These are phyloP conservation scores for Bimuria novae-zelandiae DNA, from an alignment of 2,329 filamentous ascomycete genomes.

Conservation along the genomic window DNA sequence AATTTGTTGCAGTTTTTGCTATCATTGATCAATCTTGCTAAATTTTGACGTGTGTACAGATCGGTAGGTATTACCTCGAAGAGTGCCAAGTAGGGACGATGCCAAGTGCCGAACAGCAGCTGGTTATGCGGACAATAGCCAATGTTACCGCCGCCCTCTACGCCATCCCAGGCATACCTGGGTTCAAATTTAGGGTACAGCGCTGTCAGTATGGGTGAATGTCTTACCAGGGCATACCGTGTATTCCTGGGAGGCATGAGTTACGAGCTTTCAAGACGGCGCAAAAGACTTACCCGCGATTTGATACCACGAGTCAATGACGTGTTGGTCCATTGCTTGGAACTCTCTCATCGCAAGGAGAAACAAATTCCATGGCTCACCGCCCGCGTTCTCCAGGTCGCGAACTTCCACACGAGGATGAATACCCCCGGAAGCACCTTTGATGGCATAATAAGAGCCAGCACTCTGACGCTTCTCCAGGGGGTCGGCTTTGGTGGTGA, in stretches of 20 bases:
- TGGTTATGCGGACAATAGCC: conserved; percentile 80
- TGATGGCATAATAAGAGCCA: conserved; percentile 26
- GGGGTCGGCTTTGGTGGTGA: background rate
- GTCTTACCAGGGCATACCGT: conserved; percentile 27
- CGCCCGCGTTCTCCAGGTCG: conserved; percentile 59
- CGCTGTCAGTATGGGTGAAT: background rate
- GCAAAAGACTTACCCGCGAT: conserved; percentile 63
- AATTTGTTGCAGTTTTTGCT: conserved; percentile 25
- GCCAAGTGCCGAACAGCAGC: conserved; percentile 81
- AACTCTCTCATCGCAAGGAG: conserved; percentile 72
- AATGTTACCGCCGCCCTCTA: conserved; percentile 27
- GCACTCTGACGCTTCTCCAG: conserved; percentile 15
- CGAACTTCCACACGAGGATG: conserved; percentile 66
- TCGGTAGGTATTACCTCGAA: conserved; percentile 61
- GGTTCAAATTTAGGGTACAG: conserved; percentile 20
- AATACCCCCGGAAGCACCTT: conserved; percentile 26
- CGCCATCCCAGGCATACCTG: conserved; percentile 58
- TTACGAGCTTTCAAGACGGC: background rate
- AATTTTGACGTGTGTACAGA: too few species aligned
- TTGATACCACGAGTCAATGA: conserved; percentile 73
- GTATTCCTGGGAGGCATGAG: conserved; percentile 17
- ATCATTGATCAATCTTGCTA: too few species aligned
- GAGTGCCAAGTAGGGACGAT: conserved; percentile 73
- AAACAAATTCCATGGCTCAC: conserved; percentile 72
- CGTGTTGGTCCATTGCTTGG: conserved; percentile 66